phyloP scores from a whole-genome alignment of 176 grass and related monocot genomes.

The Cenchrus fungigraminus region DNA sequence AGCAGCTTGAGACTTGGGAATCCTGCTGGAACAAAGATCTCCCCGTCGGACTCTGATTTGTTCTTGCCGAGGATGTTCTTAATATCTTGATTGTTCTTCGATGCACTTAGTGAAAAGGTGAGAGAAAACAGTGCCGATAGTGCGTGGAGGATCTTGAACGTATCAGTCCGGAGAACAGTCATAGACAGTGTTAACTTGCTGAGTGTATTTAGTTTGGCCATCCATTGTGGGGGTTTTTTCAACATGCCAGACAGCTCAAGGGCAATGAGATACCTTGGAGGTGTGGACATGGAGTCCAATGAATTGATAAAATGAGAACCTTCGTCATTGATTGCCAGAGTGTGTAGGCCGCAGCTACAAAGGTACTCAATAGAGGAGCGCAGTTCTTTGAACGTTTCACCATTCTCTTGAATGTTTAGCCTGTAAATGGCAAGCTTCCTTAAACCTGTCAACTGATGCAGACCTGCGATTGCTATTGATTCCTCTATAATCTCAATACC shows the following conservation, averaged over 20 bases:
- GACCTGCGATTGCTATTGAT: neutral
- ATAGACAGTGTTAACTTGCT: no score
- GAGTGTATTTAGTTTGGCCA: no score
- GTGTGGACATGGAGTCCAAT: no score
- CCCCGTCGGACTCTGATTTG: neutral
- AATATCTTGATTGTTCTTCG: neutral
- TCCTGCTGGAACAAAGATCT: slow-evolving; percentile 4
- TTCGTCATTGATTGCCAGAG: no score
- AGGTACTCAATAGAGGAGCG: no score
- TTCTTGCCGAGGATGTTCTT: neutral
- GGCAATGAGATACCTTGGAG: no score
- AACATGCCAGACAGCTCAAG: no score
- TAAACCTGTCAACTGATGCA: slow-evolving; percentile 21
- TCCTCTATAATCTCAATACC: slow-evolving; percentile 9
- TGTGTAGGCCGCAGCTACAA: no score
- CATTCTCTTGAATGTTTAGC: neutral
- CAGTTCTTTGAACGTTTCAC: no score
- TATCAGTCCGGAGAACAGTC: neutral
- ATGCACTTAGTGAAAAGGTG: neutral
- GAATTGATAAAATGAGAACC: no score
- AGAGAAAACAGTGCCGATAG: slow-evolving; percentile 21
- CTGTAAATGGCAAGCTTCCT: slow-evolving; percentile 27
- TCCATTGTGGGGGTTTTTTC: no score
- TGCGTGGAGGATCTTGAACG: neutral
- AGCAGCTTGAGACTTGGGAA: neutral